phyloP scores from a whole-genome alignment of 139 green algal genomes.

The Chlorella sp. region DNA sequence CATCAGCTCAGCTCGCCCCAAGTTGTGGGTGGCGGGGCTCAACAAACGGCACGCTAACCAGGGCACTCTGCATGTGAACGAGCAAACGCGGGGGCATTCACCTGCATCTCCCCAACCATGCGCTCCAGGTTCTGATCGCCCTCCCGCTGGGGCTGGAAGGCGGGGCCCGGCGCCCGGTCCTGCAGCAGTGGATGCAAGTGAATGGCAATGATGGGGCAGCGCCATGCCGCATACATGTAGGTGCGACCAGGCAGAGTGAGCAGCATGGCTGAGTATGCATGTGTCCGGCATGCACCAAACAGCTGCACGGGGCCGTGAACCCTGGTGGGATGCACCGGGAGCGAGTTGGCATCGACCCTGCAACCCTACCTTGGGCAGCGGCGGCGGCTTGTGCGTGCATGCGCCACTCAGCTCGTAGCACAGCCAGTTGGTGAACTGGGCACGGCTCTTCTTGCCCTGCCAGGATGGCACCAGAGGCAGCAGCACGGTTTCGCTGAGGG shows the following conservation, averaged over 20 bases:
- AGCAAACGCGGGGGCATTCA: too few relatives aligned
- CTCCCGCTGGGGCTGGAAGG: conserved; percentile 49
- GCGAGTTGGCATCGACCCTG: too few relatives aligned
- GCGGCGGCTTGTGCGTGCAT: conserved; percentile 67
- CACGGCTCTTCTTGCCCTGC: conserved; percentile 39
- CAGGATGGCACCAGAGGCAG: background rate
- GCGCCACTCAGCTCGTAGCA: conserved; percentile 68
- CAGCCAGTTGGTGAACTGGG: conserved; percentile 69
- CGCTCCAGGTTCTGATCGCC: conserved; percentile 62
- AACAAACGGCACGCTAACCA: background rate
- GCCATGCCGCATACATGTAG: background rate
- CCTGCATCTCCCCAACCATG: conserved; percentile 71
- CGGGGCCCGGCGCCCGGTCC: conserved; percentile 41
- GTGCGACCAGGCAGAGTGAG: background rate
- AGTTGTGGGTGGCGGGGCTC: too few relatives aligned
- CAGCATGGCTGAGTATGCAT: too few relatives aligned
- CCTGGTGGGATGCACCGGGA: too few relatives aligned
- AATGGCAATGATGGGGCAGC: background rate
- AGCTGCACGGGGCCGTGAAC: too few relatives aligned
- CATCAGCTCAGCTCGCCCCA: background rate
- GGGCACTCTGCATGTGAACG: too few relatives aligned
- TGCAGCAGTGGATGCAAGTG: background rate
- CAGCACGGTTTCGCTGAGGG: background rate
- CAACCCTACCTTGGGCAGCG: conserved; percentile 61
- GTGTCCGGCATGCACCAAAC: too few relatives aligned